A percentile compares a stretch with the other conserved stretches of the same genome.
Conservation (phyloP, 2,329 filamentous ascomycete genomes). For the Neocucurbitaria cava region DNA sequence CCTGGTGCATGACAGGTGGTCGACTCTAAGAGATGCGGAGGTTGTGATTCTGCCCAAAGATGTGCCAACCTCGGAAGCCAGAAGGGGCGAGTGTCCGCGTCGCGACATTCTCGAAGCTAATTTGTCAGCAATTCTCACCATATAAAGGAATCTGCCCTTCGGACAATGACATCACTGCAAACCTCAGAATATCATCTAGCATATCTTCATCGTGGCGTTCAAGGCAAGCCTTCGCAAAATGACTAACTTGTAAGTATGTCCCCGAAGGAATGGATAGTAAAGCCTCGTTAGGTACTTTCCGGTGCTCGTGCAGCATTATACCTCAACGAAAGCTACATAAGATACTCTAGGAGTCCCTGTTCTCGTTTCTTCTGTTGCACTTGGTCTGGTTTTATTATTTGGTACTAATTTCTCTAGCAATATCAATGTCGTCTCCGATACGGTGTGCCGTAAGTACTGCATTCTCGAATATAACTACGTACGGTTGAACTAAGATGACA, state of each 20-base stretch:
- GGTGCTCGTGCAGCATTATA: too few species aligned
- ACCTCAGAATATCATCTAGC: not conserved
- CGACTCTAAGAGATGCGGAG: not conserved
- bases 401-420: not conserved
- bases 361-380: not conserved
- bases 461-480: not conserved
- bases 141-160: constrained; percentile 16
- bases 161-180: not conserved
- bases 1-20: too few species aligned
- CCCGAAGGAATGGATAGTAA: not conserved
- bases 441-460: constrained; percentile 70
- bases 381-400: not conserved
- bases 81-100: constrained; percentile 12
- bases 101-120: constrained; percentile 10
- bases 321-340: not conserved
- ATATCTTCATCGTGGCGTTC: constrained; percentile 43
- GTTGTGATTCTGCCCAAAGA: not conserved
- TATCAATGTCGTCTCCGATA: constrained; percentile 77
- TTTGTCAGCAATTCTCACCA: constrained; percentile 31
- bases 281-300: not conserved
- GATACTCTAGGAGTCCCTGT: not conserved
- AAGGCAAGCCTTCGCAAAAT: constrained; percentile 41
- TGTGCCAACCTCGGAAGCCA: constrained; percentile 13
- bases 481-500: constrained; percentile 8
- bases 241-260: constrained; percentile 65